Base-by-base conservation (phyloP, 2,329 filamentous ascomycete species). In the Ophioceras dolichostomum region DNA sequence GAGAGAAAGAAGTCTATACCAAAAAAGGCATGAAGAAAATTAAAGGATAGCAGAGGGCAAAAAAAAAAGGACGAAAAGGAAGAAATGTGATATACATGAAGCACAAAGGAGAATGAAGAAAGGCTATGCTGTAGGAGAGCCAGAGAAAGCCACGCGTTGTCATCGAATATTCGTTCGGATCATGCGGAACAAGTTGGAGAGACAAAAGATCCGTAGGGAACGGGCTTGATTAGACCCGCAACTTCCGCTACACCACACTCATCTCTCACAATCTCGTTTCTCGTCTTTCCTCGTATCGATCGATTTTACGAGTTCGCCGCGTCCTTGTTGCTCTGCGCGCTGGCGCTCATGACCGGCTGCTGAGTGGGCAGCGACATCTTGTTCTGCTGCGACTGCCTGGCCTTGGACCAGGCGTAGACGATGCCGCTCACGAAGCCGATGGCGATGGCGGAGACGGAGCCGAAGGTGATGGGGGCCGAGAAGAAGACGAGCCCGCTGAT, bases 401-500 rank as follows among this genome's bases (percentile, higher is more conserved):
- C 70, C 69, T 93, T 93, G 46, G 86, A 80, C 51, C 87, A 72
- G 4, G 91, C 72, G 50, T 94, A 98, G 17, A 98, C 84, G 39
- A 96, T 74, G 47, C 91, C 91, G 50, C 83, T 91, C 49, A 96
- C 62, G 59, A 95, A 96, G 26, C 89, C 91, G 41, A 98, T 72
- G 43, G 79, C 69, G 52, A 98, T 96, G 49, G 91, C 91, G 17
- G 85, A 85, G 10, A 94, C 84, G 54, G 85, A 91, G 49, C 86
- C 87, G 43, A 95, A 73, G 1, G 91, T 96, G 49, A 94, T 83
- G 0, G 91, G 88, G 0, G 88, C 88, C 44, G 91, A 76, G 62
- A 98, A 98, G 72, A 98, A 98, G 51, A 98, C 62, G 29, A 98
- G 73, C 20, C 91, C 91, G 45, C 82, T 89, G 47, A 98, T 60